Evolutionary conservation across 179 eudicot genomes (phyloP).

Genomic region (Silene vulgaris): DNA sequence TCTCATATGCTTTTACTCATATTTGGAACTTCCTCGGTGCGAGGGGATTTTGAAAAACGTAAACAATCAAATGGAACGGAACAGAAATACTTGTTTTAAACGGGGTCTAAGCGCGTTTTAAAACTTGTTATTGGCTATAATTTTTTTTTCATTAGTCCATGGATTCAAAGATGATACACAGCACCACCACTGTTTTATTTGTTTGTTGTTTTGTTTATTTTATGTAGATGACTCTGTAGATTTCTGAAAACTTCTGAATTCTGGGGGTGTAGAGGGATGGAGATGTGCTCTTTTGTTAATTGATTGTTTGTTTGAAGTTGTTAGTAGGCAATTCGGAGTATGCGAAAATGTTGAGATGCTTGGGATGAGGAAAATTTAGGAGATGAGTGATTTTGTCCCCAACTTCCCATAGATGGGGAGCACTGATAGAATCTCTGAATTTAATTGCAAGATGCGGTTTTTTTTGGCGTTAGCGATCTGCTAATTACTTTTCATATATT

Average conservation of each 20-base stretch:
- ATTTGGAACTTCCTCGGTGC: too few relatives aligned
- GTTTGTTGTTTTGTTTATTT: not conserved
- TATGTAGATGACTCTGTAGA: not conserved
- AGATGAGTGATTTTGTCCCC: conserved; percentile 5
- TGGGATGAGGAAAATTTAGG: not conserved
- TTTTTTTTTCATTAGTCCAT: not conserved
- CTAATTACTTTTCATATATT: not conserved
- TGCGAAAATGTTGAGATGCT: conserved; percentile 6
- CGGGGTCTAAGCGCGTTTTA: not conserved
- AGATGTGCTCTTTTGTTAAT: not conserved
- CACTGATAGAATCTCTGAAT: not conserved
- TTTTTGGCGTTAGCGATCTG: not conserved
- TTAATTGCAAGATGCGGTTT: conserved; percentile 3
- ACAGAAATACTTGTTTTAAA: not conserved
- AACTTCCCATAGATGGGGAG: conserved; percentile 12
- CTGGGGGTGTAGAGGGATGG: not conserved
- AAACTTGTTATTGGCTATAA: not conserved
- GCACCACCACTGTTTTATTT: not conserved
- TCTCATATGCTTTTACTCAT: not conserved
- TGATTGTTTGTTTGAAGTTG: not conserved
- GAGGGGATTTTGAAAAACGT: not conserved
- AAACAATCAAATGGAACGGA: not conserved
- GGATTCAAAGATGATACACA: conserved; percentile 11
- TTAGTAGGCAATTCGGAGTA: not conserved
- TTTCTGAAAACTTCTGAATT: not conserved